Evolutionary conservation across 169 alveolate species (phyloP).

Genomic region (Sarcocystis neurona): DNA sequence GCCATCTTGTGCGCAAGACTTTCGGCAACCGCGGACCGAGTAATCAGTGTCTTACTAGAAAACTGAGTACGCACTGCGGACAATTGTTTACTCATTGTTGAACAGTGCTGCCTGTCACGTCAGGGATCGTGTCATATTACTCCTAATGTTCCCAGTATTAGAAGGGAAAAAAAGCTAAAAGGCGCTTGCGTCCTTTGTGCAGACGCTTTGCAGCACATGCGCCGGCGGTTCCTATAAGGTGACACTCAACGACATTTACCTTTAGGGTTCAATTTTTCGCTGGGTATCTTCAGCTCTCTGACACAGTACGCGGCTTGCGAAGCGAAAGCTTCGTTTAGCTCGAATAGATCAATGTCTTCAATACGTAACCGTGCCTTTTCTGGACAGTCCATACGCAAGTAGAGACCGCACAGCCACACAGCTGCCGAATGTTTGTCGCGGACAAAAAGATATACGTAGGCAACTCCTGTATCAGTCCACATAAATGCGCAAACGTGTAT

Average conservation of each 20-base stretch:
- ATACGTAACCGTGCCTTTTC: conserved; percentile 80
- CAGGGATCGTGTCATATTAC: background rate
- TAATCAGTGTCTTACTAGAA: too few species aligned
- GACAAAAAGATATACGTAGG: too few species aligned
- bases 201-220: too few species aligned
- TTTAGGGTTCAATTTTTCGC: conserved; percentile 89
- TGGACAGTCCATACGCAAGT: background rate
- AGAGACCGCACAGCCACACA: background rate
- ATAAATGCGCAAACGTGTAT: too few species aligned
- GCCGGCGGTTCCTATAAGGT: too few species aligned
- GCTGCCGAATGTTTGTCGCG: background rate
- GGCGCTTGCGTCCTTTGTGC: background rate
- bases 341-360: conserved; percentile 89
- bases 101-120: too few species aligned
- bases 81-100: too few species aligned
- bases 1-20: too few species aligned
- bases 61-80: too few species aligned
- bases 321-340: conserved; percentile 94
- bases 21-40: too few species aligned
- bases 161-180: background rate
- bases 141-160: background rate
- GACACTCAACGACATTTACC: conserved; percentile 68
- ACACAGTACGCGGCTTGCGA: conserved; percentile 85
- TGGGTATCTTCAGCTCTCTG: conserved; percentile 81
- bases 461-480: too few species aligned